phyloP scores from a whole-genome alignment of 73 alveolate genomes.

The Paramecium pentaurelia region DNA sequence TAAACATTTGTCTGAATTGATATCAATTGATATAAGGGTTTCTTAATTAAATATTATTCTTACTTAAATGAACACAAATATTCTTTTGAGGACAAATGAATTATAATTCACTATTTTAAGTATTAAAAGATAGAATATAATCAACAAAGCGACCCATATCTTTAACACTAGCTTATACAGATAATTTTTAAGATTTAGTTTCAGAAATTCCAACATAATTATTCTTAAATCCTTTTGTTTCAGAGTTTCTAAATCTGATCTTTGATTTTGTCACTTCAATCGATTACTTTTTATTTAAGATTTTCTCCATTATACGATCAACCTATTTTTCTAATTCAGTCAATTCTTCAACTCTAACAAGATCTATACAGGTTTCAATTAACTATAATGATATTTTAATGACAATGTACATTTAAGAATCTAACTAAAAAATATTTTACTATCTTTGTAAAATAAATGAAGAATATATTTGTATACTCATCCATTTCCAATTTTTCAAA shows the following conservation, averaged over 20 bases:
- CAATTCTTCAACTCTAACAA: not conserved
- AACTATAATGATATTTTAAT: not conserved
- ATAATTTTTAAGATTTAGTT: not conserved
- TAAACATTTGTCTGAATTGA: not conserved
- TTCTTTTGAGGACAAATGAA: not conserved
- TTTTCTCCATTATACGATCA: not conserved
- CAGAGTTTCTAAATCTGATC: not conserved
- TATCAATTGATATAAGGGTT: not conserved
- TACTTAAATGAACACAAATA: not conserved
- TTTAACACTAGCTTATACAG: not conserved
- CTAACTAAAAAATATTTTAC: not conserved
- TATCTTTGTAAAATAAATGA: not conserved
- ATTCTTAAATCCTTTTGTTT: not conserved
- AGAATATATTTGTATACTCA: not conserved
- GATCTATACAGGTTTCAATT: slow-evolving; percentile 23
- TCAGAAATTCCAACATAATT: not conserved
- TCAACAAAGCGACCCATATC: not conserved
- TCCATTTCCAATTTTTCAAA: slow-evolving; percentile 41
- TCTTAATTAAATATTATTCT: not conserved
- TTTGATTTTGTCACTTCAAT: not conserved
- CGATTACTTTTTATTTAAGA: not conserved
- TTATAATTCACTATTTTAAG: not conserved
- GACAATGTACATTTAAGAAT: not conserved
- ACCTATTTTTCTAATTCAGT: not conserved
- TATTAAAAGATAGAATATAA: not conserved